Evolutionary conservation across 331 rosid genomes (phyloP), one percentile per base, ranked within the genome.

Genomic region (Cydonia oblonga): DNA sequence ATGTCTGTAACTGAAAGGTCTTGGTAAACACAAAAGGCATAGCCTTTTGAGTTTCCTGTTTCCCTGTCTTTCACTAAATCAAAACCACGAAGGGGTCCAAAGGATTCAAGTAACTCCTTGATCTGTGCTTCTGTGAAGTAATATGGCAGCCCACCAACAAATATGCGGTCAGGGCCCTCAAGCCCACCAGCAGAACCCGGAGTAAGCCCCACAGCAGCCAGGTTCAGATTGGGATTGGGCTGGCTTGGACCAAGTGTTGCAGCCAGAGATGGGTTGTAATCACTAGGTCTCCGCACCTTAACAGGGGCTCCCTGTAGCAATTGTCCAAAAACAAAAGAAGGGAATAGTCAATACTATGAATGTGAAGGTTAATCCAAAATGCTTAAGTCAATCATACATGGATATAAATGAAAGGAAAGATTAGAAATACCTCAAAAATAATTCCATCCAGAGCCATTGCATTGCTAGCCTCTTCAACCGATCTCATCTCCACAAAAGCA

Each of bases 391-490:
- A 40, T n/a, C 33, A n/a, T 22, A 6, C 4, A 22, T 20, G 10
- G 52, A 44, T 32, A 20, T 15, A 25, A 57, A 33, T 2, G 9
- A 16, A 63, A 18, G 26, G 32, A 1, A 46, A 62, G n/a, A 53
- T 26, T 6, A 23, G 35, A 16, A 16, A 51, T 83, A 89, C 99
- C 96, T 95, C 99, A 75, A 95, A 95, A 75, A 95, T 95, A 77
- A 95, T 95, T 77, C 99, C 99, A 84, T 95, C 99, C 74, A 91
- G 76, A 60, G 99, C 97, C 99, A 95, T 95, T 64, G 97, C 99
- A 79, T 95, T 95, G 79, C 99, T 95, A 62, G 99, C 99, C 83
- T 95, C 99, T 85, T 95, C 99, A 70, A 95, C 99, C 42, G 99
- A 95, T 84, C 99, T 88, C 99, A 95, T 91, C 84, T 95, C 99